A percentile compares a stretch with the other conserved stretches of the same genome.
These are phyloP conservation scores for Fusarium sterilihyphosum DNA, from an alignment of 2,329 filamentous ascomycete genomes.

Conservation along the genomic window DNA sequence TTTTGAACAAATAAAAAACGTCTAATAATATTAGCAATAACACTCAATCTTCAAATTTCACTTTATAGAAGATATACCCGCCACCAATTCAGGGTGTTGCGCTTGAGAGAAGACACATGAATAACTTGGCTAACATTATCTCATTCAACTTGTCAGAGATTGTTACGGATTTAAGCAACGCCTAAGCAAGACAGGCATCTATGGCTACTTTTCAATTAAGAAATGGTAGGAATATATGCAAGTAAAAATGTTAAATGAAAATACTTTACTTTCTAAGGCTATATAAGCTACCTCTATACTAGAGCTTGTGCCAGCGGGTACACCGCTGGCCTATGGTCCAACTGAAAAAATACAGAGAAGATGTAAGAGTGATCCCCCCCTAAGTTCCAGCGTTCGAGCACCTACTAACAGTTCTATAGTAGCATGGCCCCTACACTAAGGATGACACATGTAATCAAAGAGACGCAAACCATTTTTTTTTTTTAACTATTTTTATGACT, in stretches of 20 bases:
- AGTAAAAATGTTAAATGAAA: background rate
- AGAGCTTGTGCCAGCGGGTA: background rate
- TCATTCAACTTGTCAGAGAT: too few species aligned
- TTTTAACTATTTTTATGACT: background rate
- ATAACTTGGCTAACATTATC: too few species aligned
- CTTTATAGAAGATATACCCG: too few species aligned
- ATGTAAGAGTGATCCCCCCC: background rate
- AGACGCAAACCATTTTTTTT: background rate
- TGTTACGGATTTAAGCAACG: background rate
- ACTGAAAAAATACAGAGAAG: background rate
- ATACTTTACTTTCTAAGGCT: too few species aligned
- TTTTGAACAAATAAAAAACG: background rate
- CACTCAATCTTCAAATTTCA: too few species aligned
- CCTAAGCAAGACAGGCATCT: background rate
- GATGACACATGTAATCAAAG: background rate
- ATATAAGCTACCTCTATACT: background rate
- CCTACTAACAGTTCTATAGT: background rate
- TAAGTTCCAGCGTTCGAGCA: background rate
- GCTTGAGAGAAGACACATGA: too few species aligned
- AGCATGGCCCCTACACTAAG: background rate
- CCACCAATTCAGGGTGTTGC: too few species aligned
- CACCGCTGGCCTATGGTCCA: background rate
- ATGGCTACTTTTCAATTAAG: background rate
- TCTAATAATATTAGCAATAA: too few species aligned
- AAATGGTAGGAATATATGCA: too few species aligned